Evolutionary conservation across 495 filamentous ascomycete genomes (phyloP).

Genomic region (Aspergillus heteromorphus): DNA sequence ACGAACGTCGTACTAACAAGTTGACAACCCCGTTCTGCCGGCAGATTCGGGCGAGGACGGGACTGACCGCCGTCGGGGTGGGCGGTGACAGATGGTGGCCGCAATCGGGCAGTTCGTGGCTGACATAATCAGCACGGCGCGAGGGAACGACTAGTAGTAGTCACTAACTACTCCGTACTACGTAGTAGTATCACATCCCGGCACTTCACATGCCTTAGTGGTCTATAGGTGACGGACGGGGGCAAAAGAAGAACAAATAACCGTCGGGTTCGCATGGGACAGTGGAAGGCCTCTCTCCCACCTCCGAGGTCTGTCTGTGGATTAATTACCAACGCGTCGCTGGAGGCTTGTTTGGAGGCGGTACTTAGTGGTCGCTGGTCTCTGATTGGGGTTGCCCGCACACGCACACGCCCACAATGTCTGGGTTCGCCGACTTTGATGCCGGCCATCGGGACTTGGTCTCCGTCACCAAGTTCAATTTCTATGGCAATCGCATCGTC

Average conservation of each 20-base stretch:
- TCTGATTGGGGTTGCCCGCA: conserved; percentile 22
- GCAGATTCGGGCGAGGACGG: too few relatives aligned
- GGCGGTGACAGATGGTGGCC: not conserved
- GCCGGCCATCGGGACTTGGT: conserved; percentile 56
- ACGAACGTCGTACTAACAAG: too few relatives aligned
- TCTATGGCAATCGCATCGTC: conserved; percentile 83
- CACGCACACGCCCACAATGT: conserved; percentile 19
- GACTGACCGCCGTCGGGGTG: conserved; percentile 20
- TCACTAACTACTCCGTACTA: too few relatives aligned
- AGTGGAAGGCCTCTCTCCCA: not conserved
- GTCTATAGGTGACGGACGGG: not conserved
- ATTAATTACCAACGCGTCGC: conserved; percentile 1
- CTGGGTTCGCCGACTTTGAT: conserved; percentile 61
- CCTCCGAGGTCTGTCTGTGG: not conserved
- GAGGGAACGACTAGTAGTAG: too few relatives aligned
- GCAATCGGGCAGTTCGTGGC: conserved; percentile 17
- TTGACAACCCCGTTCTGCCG: conserved; percentile 34
- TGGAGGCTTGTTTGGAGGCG: conserved; percentile 1
- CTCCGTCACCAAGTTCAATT: conserved; percentile 55
- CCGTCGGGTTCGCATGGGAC: not conserved
- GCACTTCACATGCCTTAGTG: conserved; percentile 6
- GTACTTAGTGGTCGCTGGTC: conserved; percentile 4
- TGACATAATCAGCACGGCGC: conserved; percentile 4
- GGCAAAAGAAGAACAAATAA: too few relatives aligned
- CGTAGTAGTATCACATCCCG: not conserved